These are phyloP conservation scores for Eleusine indica DNA, from an alignment of 176 grass and related monocot species.

Conservation along the genomic window DNA sequence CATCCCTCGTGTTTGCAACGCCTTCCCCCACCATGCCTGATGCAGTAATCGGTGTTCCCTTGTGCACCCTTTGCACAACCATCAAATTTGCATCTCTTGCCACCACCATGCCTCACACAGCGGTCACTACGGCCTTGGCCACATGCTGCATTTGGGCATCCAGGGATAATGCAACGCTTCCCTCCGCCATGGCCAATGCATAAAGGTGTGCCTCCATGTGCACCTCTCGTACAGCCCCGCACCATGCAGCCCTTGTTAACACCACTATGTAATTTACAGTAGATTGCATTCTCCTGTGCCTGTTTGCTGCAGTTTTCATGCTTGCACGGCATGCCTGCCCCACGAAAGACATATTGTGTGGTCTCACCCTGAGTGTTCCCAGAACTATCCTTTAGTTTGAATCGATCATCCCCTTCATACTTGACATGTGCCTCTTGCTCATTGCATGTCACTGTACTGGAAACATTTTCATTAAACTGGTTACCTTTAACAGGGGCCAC, in stretches of 20 bases:
- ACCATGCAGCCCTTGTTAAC: slow-evolving; percentile 46
- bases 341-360: slow-evolving; percentile 18
- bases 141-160: slow-evolving; percentile 59
- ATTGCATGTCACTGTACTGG: slow-evolving; percentile 24
- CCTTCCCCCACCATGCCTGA: slow-evolving; percentile 55
- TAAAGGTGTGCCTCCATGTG: slow-evolving; percentile 56
- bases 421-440: slow-evolving; percentile 40
- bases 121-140: slow-evolving; percentile 43
- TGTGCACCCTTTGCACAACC: slow-evolving; percentile 55
- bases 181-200: slow-evolving; percentile 62
- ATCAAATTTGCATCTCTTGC: slow-evolving; percentile 53
- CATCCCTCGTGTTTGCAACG: slow-evolving; percentile 57
- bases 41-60: slow-evolving; percentile 56
- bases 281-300: slow-evolving; percentile 33
- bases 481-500: slow-evolving; percentile 29
- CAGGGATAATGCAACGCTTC: slow-evolving; percentile 46
- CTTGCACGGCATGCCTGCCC: slow-evolving; percentile 33
- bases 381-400: slow-evolving; percentile 44
- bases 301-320: slow-evolving; percentile 46
- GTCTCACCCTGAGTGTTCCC: slow-evolving; percentile 16
- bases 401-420: slow-evolving; percentile 39
- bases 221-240: slow-evolving; percentile 43
- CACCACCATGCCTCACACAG: slow-evolving; percentile 57
- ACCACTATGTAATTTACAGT: slow-evolving; percentile 52
- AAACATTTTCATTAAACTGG: slow-evolving; percentile 26